Percentiles rank a stretch among this genome's conserved stretches.
phyloP scores from a whole-genome alignment of 192 early-diverging fungal genomes.

The Entrophospora sp. region DNA sequence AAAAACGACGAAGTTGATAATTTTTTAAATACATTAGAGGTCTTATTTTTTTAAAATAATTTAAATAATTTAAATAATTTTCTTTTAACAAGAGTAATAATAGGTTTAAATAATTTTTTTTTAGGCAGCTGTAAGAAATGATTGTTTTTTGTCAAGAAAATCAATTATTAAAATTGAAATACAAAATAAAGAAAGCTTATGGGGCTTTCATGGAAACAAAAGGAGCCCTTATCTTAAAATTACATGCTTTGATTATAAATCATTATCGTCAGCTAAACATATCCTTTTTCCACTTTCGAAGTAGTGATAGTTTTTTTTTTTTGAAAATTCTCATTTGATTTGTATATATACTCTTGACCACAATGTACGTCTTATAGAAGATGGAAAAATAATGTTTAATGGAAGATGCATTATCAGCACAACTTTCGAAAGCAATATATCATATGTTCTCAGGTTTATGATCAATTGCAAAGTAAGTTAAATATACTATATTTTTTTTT shows the following conservation, averaged over 20 bases:
- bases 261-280: conserved; percentile 25
- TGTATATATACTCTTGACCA: not conserved
- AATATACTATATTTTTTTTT: not conserved
- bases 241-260: conserved; percentile 50
- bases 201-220: conserved; percentile 76
- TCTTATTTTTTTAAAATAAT: conserved; percentile 23
- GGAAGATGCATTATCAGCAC: conserved; percentile 26
- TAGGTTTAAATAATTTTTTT: too few species aligned
- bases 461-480: conserved; percentile 67
- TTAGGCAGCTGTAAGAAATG: not conserved
- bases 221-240: conserved; percentile 78
- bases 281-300: conserved; percentile 17
- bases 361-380: conserved; percentile 18
- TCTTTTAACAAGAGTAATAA: too few species aligned
- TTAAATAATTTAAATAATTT: not conserved
- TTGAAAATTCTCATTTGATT: not conserved
- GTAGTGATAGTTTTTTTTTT: not conserved
- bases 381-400: conserved; percentile 17
- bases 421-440: conserved; percentile 84
- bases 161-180: conserved; percentile 55
- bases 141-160: not conserved
- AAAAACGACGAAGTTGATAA: conserved; percentile 46
- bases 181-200: conserved; percentile 72
- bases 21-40: conserved; percentile 45
- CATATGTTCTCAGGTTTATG: conserved; percentile 87